Percentiles rank a stretch among this genome's conserved stretches.
phyloP scores from a whole-genome alignment of 371 early-diverging fungal genomes.

The Parasitella parasitica region DNA sequence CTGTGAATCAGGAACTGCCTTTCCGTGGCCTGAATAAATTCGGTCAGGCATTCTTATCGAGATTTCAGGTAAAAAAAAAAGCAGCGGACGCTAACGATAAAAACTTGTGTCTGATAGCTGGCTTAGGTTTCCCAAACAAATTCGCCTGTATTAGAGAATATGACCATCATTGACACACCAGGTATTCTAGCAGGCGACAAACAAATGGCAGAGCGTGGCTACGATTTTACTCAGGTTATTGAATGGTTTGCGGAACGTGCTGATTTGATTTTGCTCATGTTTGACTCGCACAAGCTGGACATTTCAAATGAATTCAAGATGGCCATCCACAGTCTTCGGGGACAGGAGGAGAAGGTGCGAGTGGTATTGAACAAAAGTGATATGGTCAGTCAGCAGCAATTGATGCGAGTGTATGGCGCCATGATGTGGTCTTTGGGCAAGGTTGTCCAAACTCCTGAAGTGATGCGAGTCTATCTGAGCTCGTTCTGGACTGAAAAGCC shows the following conservation, averaged over 20 bases:
- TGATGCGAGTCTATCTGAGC: constrained; percentile 82
- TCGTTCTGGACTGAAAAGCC: constrained; percentile 83
- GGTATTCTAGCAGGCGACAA: constrained; percentile 89
- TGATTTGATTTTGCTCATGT: constrained; percentile 81
- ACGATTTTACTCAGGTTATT: constrained; percentile 80
- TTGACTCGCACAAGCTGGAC: constrained; percentile 89
- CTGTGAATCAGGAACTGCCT: constrained; percentile 79
- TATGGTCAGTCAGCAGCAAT: constrained; percentile 81
- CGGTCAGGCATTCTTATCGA: constrained; percentile 79
- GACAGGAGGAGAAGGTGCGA: constrained; percentile 85
- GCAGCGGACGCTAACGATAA: neutral
- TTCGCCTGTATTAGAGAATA: constrained; percentile 72
- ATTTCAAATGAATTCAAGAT: constrained; percentile 89
- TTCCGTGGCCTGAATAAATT: constrained; percentile 74
- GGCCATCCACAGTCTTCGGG: constrained; percentile 75
- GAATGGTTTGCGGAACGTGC: constrained; percentile 91
- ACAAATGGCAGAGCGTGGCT: constrained; percentile 77
- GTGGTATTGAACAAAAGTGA: constrained; percentile 89
- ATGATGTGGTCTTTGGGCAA: constrained; percentile 95
- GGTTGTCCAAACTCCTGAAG: constrained; percentile 87
- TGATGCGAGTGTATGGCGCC: constrained; percentile 91
- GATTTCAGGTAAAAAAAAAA: constrained; percentile 66
- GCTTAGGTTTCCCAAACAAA: constrained; percentile 70
- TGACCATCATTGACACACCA: constrained; percentile 88
- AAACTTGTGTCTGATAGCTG: no score